Evolutionary conservation across 495 filamentous ascomycete species (phyloP), one percentile per base, ranked within the genome.

Genomic region (Hypoxylon fuscum): DNA sequence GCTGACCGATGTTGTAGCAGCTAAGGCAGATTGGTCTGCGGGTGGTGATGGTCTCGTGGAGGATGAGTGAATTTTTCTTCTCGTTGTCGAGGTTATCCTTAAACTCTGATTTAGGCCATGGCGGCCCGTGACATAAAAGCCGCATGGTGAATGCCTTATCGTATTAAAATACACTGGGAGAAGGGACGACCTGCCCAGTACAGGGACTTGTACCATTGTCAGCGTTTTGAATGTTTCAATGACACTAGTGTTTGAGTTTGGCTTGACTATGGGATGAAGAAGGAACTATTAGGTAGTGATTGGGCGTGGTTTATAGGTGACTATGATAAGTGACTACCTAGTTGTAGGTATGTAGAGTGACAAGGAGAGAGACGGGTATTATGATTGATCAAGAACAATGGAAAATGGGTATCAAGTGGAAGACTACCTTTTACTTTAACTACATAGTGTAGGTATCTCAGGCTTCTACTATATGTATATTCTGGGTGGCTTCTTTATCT

Each of bases 11-110:
- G 59, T 27, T 29, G 68, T 49, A 10, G 66, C 50, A 46, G 58
- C 53, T 38, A 56, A 47, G 15, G 74, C 18, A 29, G 68, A 44
- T 44, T 75, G 53, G 27, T 72, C 64, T 40, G 61, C 69, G 0
- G 77, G 69, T 8, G 72, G 66, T 27, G 73, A 71, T 15, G 76
- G 47, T 17, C 72, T 69, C 53, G 68, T 76, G 25, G 75, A 60
- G 4, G 79, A 81, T 5, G 73, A 75, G 63, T 81, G 78, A 40
- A 81, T 68, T n/a, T 53, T 63, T 38, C 69, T 68, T 31, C 43
- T 62, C 31, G 55, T 46, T 50, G 44, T 51, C n/a, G 47, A 40
- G 18, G 49, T 41, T 45, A 55, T 37, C 18, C 38, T 55, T 17
- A 60, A 12, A 7, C 15, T 53, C 17, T 45, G 66, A 44, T 51